These are phyloP conservation scores for Smittium mucronatum DNA, from an alignment of 371 early-diverging fungal genomes.

Conservation along the genomic window DNA sequence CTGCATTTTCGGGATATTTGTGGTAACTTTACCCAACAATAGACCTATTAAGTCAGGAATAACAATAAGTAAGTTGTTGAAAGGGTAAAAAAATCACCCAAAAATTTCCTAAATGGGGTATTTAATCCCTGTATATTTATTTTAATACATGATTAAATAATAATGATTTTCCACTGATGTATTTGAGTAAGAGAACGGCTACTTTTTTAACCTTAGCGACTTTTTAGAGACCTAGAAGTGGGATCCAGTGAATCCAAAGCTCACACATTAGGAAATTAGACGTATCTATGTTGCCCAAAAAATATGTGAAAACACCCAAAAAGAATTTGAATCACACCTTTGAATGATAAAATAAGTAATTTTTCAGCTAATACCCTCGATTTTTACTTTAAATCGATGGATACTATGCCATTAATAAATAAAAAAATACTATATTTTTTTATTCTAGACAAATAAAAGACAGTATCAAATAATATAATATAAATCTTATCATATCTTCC, in stretches of 20 bases:
- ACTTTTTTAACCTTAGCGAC: neutral
- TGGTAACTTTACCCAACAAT: neutral
- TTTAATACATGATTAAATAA: neutral
- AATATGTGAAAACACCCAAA: constrained; percentile 1
- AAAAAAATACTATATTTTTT: constrained; percentile 9
- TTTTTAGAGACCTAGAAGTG: constrained; percentile 1
- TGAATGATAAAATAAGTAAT: neutral
- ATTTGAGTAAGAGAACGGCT: neutral
- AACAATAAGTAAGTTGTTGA: neutral
- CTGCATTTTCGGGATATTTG: constrained; percentile 3
- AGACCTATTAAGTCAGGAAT: neutral
- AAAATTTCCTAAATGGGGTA: neutral
- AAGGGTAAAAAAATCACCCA: constrained; percentile 1
- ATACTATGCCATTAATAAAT: neutral
- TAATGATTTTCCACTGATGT: neutral
- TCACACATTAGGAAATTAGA: constrained; percentile 3
- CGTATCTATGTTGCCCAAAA: constrained; percentile 4
- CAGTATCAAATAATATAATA: constrained; percentile 4
- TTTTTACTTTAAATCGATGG: constrained; percentile 2
- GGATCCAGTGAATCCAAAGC: neutral
- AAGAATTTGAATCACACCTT: constrained; percentile 1
- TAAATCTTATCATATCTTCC: neutral
- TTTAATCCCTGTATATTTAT: neutral
- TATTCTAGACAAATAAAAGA: neutral
- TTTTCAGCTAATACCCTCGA: constrained; percentile 4